phyloP scores from a whole-genome alignment of 805 yeast species.

The Lipomyces yamadae region DNA sequence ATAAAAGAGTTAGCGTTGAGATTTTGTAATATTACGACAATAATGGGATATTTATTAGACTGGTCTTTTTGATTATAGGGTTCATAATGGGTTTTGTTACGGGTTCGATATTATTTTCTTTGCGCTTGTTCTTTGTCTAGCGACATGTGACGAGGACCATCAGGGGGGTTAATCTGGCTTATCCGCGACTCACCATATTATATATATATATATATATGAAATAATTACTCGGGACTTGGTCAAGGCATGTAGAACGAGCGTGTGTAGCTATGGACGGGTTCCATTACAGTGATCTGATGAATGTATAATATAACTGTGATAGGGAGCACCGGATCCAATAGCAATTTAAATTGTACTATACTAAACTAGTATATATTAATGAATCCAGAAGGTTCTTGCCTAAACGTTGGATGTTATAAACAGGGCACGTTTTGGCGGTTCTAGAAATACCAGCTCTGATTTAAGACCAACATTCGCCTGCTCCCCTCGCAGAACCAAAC shows the following conservation, averaged over 20 bases:
- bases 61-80: not conserved
- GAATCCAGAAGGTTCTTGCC: not conserved
- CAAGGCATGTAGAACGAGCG: not conserved
- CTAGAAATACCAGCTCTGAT: not conserved
- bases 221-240: not conserved
- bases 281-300: not conserved
- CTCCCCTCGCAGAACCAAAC: too few relatives aligned
- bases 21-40: constrained; percentile 9
- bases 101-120: not conserved
- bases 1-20: not conserved
- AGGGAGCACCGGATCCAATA: not conserved
- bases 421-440: not conserved
- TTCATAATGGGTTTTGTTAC: not conserved
- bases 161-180: not conserved
- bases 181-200: not conserved
- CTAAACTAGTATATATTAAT: not conserved
- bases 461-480: too few relatives aligned
- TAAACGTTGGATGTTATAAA: not conserved
- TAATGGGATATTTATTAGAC: constrained; percentile 3
- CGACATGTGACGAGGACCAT: not conserved
- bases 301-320: not conserved
- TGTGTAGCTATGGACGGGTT: not conserved
- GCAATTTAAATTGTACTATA: not conserved
- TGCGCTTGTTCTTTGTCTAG: not conserved
- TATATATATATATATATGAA: too few relatives aligned